A percentile compares a stretch with the other conserved stretches of the same genome.
Conservation (phyloP, 2,329 filamentous ascomycete species). For the Apiospora hydei region DNA sequence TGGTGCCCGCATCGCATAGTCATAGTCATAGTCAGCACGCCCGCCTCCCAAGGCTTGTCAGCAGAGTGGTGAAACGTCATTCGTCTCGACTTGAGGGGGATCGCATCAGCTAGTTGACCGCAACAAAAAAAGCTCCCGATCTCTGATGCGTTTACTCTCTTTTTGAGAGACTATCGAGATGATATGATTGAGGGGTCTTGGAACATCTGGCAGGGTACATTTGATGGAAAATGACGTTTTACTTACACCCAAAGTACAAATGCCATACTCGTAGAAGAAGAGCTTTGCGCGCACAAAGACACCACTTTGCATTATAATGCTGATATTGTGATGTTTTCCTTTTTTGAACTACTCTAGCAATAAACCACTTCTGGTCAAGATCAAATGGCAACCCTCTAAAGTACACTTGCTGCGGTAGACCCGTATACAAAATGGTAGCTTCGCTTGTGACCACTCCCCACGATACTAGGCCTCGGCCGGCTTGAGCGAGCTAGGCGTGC, state of each 20-base stretch:
- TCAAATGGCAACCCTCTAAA: background rate
- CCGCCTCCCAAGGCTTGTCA: background rate
- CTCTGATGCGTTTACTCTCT: background rate
- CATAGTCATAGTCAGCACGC: slow-evolving; percentile 8
- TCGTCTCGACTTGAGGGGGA: slow-evolving; percentile 15
- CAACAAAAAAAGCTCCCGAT: background rate
- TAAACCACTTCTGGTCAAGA: background rate
- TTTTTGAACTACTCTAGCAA: too few species aligned
- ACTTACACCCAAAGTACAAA: background rate
- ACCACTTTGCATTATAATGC: too few species aligned
- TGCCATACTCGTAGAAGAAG: background rate
- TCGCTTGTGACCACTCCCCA: background rate
- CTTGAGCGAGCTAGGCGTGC: background rate
- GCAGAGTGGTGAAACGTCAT: slow-evolving; percentile 6
- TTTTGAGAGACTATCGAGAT: background rate
- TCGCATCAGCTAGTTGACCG: slow-evolving; percentile 11
- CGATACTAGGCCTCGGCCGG: slow-evolving; percentile 10
- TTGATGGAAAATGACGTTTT: background rate
- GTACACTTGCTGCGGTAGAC: background rate
- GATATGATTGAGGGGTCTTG: background rate
- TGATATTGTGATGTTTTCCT: too few species aligned
- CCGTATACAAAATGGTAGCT: background rate
- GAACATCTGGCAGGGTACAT: too few species aligned
- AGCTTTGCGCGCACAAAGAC: too few species aligned
- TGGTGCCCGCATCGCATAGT: background rate